A percentile compares a stretch with the other conserved stretches of the same genome.
Conservation (phyloP, 73 alveolate genomes). For the Paramecium tetraurelia region DNA sequence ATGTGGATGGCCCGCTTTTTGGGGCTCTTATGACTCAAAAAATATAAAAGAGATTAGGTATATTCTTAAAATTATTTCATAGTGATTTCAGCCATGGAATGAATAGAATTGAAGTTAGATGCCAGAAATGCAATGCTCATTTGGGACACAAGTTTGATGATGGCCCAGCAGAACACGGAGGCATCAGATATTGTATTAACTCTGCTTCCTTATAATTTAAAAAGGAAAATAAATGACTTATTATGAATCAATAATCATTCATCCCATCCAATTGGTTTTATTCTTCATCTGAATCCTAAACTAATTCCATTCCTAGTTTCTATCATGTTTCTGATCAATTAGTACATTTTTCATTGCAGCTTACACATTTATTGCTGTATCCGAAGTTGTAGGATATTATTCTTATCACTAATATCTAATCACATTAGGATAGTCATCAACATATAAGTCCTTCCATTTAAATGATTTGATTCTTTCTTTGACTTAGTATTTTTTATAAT, state of each 20-base stretch:
- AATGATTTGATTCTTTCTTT: conserved; percentile 58
- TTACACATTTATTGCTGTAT: conserved; percentile 44
- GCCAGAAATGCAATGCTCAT: conserved; percentile 77
- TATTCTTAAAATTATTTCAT: neutral
- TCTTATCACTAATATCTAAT: neutral
- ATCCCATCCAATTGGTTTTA: conserved; percentile 22
- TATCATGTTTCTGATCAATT: conserved; percentile 18
- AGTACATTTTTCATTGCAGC: conserved; percentile 45
- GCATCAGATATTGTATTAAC: conserved; percentile 82
- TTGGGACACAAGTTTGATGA: conserved; percentile 89
- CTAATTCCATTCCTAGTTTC: conserved; percentile 49
- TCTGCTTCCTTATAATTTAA: conserved; percentile 76
- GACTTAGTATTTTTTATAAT: conserved; percentile 41
- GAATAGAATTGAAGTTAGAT: conserved; percentile 79
- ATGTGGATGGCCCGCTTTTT: conserved; percentile 94
- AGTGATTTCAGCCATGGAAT: conserved; percentile 74
- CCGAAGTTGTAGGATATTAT: neutral
- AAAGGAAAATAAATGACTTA: neutral
- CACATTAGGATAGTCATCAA: neutral
- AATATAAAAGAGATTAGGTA: conserved; percentile 25
- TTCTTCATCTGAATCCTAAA: conserved; percentile 14
- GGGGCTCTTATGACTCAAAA: conserved; percentile 39
- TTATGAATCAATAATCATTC: conserved; percentile 18
- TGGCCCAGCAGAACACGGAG: conserved; percentile 80
- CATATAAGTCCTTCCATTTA: conserved; percentile 40